Evolutionary conservation across 2,329 filamentous ascomycete genomes (phyloP).

Genomic region (Arthrinium puccinioides): DNA sequence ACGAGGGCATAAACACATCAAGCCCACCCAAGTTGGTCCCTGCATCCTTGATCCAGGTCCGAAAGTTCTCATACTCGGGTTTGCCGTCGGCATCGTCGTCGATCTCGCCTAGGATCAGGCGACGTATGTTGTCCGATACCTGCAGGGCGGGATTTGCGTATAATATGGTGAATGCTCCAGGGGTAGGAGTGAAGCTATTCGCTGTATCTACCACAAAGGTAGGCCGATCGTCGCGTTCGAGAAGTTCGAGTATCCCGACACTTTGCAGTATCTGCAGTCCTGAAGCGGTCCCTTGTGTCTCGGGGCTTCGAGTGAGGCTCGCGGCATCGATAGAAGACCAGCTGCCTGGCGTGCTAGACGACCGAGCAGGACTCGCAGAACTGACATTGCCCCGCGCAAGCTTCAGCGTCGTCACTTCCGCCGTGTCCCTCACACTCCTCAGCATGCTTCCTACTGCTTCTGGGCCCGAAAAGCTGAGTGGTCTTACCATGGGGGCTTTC

Average conservation of each 20-base stretch:
- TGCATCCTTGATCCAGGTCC: conserved; percentile 57
- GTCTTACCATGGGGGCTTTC: conserved; percentile 27
- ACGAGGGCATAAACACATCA: conserved; percentile 46
- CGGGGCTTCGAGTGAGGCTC: conserved; percentile 43
- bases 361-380: conserved; percentile 37
- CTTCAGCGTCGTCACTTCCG: conserved; percentile 47
- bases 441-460: conserved; percentile 41
- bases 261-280: conserved; percentile 51
- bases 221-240: conserved; percentile 71
- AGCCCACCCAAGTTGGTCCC: conserved; percentile 43
- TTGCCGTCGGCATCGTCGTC: conserved; percentile 32
- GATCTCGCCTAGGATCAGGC: conserved; percentile 45
- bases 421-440: conserved; percentile 35
- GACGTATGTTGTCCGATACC: conserved; percentile 44
- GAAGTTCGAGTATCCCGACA: conserved; percentile 62
- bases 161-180: conserved; percentile 50
- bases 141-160: conserved; percentile 65
- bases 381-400: conserved; percentile 46
- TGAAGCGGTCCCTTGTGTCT: conserved; percentile 36
- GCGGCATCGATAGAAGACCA: conserved; percentile 47
- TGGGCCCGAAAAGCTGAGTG: conserved; percentile 28
- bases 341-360: conserved; percentile 44
- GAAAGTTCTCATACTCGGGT: conserved; percentile 55
- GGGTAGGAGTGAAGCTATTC: conserved; percentile 46
- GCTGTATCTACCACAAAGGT: conserved; percentile 68